Evolutionary conservation across 2,329 filamentous ascomycete genomes (phyloP).

Genomic region (Exophiala aquamarina): DNA sequence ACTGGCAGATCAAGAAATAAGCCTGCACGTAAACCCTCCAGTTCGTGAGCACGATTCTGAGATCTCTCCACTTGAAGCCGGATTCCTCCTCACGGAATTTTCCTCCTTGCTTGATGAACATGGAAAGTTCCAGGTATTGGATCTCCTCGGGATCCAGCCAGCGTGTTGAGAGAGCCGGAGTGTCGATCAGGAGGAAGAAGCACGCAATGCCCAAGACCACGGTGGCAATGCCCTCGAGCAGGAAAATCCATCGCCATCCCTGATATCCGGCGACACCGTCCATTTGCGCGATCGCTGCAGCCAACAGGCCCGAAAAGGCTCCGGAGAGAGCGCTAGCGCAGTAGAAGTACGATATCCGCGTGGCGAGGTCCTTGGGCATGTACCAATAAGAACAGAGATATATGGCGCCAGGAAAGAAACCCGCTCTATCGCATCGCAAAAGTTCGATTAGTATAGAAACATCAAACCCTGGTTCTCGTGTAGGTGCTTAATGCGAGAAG

Average conservation of each 20-base stretch:
- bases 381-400: conserved; percentile 49
- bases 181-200: conserved; percentile 47
- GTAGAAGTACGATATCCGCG: conserved; percentile 44
- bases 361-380: conserved; percentile 41
- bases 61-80: conserved; percentile 41
- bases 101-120: conserved; percentile 17
- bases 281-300: conserved; percentile 52
- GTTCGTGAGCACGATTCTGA: conserved; percentile 46
- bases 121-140: conserved; percentile 12
- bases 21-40: conserved; percentile 46
- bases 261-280: conserved; percentile 46
- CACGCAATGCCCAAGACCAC: conserved; percentile 41
- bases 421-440: conserved; percentile 31
- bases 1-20: conserved; percentile 23
- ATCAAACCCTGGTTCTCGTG: too few species aligned
- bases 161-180: conserved; percentile 35
- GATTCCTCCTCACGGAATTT: conserved; percentile 11
- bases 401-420: conserved; percentile 41
- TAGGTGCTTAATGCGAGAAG: background rate
- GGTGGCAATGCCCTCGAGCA: conserved; percentile 49
- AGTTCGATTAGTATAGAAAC: background rate
- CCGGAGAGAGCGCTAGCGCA: conserved; percentile 49
- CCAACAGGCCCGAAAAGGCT: conserved; percentile 53
- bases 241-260: conserved; percentile 57
- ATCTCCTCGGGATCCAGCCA: conserved; percentile 15